Conservation (phyloP, 306 rosid genomes). For the Castanospermum australe region DNA sequence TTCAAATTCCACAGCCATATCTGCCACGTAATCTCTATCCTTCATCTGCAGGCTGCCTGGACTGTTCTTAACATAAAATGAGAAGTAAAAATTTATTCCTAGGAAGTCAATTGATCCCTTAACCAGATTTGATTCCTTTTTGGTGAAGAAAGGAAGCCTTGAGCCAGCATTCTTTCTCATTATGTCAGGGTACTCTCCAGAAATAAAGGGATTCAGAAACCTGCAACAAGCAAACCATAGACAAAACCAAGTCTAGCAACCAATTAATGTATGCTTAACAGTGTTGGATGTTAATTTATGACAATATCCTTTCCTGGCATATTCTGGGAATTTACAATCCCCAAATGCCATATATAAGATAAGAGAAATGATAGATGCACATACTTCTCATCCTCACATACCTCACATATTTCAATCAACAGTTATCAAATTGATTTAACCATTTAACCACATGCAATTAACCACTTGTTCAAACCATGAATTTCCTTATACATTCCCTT, state of each 20-base stretch:
- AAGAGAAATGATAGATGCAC: too few relatives aligned
- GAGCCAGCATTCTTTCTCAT: conserved; percentile 46
- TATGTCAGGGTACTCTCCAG: conserved; percentile 48
- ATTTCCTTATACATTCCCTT: too few relatives aligned
- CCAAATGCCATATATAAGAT: too few relatives aligned
- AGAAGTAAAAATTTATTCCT: conserved; percentile 35
- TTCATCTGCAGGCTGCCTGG: conserved; percentile 6
- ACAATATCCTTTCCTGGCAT: too few relatives aligned
- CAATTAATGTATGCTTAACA: too few relatives aligned
- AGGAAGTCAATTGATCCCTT: conserved; percentile 53
- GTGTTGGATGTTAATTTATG: too few relatives aligned
- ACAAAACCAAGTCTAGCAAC: neutral
- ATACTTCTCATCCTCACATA: too few relatives aligned
- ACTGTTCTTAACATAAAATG: conserved; percentile 9
- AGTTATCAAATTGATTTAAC: too few relatives aligned
- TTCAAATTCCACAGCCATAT: neutral
- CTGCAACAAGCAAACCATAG: conserved; percentile 14
- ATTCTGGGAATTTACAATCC: too few relatives aligned
- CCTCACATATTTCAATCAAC: too few relatives aligned
- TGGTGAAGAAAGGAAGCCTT: conserved; percentile 46
- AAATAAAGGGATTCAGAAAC: conserved; percentile 49
- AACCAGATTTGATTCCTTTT: conserved; percentile 32
- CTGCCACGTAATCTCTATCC: neutral
- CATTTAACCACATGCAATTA: too few relatives aligned
- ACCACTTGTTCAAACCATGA: too few relatives aligned